A percentile compares a stretch with the other conserved stretches of the same genome.
Conservation (phyloP, 2,329 filamentous ascomycete species). For the Metarhizium rileyi region DNA sequence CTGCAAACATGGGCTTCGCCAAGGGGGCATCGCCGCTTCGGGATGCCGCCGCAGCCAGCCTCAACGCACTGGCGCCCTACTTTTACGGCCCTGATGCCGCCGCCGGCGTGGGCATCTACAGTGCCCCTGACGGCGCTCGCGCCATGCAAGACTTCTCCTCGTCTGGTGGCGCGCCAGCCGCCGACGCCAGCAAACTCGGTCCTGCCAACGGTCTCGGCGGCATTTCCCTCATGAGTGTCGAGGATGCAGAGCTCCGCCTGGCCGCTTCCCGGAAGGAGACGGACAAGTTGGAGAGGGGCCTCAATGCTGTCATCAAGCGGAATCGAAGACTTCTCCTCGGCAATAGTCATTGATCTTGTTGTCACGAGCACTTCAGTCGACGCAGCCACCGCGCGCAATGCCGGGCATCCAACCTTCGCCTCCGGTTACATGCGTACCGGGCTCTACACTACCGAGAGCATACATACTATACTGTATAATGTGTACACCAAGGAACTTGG, state of each 20-base stretch:
- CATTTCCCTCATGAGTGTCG: constrained; percentile 49
- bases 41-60: constrained; percentile 37
- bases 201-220: constrained; percentile 24
- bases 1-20: constrained; percentile 32
- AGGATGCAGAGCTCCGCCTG: constrained; percentile 52
- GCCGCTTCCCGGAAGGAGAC: constrained; percentile 45
- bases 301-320: constrained; percentile 50
- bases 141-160: constrained; percentile 25
- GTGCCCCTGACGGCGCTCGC: constrained; percentile 25
- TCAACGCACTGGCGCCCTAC: constrained; percentile 46
- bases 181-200: constrained; percentile 22
- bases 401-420: too few relatives aligned
- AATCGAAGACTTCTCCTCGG: constrained; percentile 45
- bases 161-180: constrained; percentile 11
- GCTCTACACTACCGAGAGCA: too few relatives aligned
- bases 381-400: too few relatives aligned
- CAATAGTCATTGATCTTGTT: constrained; percentile 12
- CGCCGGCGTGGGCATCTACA: constrained; percentile 35
- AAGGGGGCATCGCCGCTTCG: constrained; percentile 29
- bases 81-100: constrained; percentile 41
- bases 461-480: too few relatives aligned
- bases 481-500: neutral
- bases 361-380: neutral
- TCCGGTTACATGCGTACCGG: too few relatives aligned
- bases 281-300: constrained; percentile 51